Conservation (phyloP, 2,329 filamentous ascomycete species). For the Diaporthe destruens region DNA sequence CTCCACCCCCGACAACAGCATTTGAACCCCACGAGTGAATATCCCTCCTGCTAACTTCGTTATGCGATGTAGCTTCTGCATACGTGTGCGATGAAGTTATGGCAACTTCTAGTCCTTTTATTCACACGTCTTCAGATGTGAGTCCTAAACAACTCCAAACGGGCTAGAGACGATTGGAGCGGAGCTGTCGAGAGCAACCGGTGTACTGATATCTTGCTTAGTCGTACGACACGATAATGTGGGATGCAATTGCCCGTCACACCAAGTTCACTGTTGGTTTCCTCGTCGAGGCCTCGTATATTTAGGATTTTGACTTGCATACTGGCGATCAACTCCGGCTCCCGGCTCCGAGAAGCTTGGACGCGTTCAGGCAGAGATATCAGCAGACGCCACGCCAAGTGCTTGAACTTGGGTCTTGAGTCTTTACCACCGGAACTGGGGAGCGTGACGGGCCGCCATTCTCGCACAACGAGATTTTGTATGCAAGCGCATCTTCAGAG, state of each 20-base stretch:
- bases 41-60: too few relatives aligned
- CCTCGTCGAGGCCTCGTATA: constrained; percentile 53
- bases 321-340: too few relatives aligned
- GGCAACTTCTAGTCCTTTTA: constrained; percentile 48
- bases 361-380: background rate
- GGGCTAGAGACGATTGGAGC: too few relatives aligned
- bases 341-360: too few relatives aligned
- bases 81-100: constrained; percentile 54
- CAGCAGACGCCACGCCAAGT: background rate
- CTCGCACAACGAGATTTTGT: too few relatives aligned
- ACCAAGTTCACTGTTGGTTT: constrained; percentile 54
- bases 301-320: constrained; percentile 43
- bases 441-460: background rate
- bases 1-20: background rate
- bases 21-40: background rate
- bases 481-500: background rate
- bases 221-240: constrained; percentile 53
- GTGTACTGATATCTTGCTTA: constrained; percentile 37
- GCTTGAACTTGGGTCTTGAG: background rate
- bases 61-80: constrained; percentile 49
- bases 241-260: constrained; percentile 53
- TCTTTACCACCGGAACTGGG: too few relatives aligned
- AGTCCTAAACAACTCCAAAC: constrained; percentile 42
- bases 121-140: constrained; percentile 53
- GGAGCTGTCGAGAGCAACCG: background rate